Evolutionary conservation across 2,329 filamentous ascomycete genomes (phyloP).

Genomic region (Ascocoryne sarcoides): DNA sequence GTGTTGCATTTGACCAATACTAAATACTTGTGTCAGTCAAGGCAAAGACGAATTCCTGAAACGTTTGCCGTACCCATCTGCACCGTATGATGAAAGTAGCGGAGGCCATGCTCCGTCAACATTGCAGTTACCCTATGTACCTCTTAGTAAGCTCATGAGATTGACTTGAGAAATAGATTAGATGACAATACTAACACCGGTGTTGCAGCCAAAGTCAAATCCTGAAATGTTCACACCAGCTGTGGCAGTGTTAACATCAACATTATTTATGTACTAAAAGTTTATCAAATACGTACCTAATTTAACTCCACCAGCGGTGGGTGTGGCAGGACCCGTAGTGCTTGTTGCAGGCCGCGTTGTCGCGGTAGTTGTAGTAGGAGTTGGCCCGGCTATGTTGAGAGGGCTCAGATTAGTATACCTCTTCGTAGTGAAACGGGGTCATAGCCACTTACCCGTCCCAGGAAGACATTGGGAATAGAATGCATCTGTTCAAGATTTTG

Average conservation of each 20-base stretch:
- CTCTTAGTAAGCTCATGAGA: background rate
- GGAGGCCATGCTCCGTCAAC: background rate
- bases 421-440: too few species aligned
- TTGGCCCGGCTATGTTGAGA: background rate
- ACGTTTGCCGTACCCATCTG: background rate
- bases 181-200: background rate
- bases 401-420: too few species aligned
- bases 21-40: too few species aligned
- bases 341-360: background rate
- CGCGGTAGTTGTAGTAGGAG: background rate
- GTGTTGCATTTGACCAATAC: background rate
- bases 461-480: background rate
- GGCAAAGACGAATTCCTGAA: too few species aligned
- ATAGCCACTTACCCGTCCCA: too few species aligned
- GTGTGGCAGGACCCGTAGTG: too few species aligned
- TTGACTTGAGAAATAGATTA: background rate
- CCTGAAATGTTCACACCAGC: constrained; percentile 1
- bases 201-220: background rate
- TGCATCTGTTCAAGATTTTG: too few species aligned
- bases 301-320: background rate
- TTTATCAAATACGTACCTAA: background rate
- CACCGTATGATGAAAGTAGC: background rate
- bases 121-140: background rate
- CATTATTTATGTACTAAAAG: background rate
- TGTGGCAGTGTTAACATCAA: background rate